Base-by-base conservation (phyloP, 305 asterid species). In the Fraxinus sp. region DNA sequence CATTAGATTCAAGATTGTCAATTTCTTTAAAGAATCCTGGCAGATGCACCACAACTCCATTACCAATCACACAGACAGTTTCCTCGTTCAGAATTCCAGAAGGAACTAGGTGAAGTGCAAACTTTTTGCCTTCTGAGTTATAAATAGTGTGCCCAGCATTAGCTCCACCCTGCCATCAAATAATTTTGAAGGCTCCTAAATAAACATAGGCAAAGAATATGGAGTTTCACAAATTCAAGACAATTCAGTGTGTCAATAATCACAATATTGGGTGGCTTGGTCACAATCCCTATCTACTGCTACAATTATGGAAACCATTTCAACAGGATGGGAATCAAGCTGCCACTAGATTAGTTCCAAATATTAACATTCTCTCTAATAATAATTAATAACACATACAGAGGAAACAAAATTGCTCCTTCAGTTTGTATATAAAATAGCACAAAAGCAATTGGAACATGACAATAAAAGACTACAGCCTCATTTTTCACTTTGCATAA, bases 61-160 rank as follows among this genome's bases (percentile, higher is more conserved):
- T 96, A 44, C 98, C 99, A 82, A 96, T 91, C 16, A 96, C 98
- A 84, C 99, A 96, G 66, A 85, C 0, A 1, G 98, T 91, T 14
- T 89, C 95, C 84, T 93, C 97, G 5, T 94, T 93, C 20, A 96
- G 97, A 84, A 96, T 96, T 57, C 99, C 99, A 0, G 98, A 96
- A 80, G 99, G 99, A 22, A 96, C 97, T 75, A 96, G 94, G 88
- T 94, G 99, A 72, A 96, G 97, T 0, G 98, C 97, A 86, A 96
- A 96, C 84, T 93, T 96, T 86, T 94, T 93, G 77, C 99, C 99
- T 86, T 93, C 98, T 28, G 99, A 88, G 74, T 96, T 94, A 87
- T 96, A 96, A 79, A 94, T 96, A 24, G 99, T 96, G 90, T 96
- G 99, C 77, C 98, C 98, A 46, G 97, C 98, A 89, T 94, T 94